phyloP scores from a whole-genome alignment of 2,329 filamentous ascomycete species.

The Xylariaceae sp. region DNA sequence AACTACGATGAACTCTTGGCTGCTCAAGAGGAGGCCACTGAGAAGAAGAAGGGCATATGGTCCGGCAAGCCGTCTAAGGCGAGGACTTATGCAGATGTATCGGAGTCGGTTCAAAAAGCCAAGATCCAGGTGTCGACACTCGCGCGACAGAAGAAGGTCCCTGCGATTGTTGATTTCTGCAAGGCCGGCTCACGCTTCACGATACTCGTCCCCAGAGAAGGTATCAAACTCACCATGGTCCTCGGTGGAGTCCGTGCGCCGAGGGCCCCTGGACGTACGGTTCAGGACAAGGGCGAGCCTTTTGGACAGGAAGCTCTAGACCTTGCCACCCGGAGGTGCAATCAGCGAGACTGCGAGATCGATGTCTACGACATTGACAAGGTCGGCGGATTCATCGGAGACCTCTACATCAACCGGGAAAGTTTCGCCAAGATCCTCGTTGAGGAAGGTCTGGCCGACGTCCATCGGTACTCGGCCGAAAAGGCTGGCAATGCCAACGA shows the following conservation, averaged over 20 bases:
- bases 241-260: constrained; percentile 89
- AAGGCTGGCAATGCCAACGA: constrained; percentile 86
- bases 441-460: constrained; percentile 86
- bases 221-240: constrained; percentile 90
- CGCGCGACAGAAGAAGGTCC: constrained; percentile 84
- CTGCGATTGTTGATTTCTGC: constrained; percentile 92
- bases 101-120: constrained; percentile 87
- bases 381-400: constrained; percentile 93
- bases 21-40: constrained; percentile 75
- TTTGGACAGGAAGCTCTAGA: constrained; percentile 94
- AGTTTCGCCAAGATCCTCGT: constrained; percentile 91
- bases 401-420: constrained; percentile 87
- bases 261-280: constrained; percentile 63
- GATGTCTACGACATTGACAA: constrained; percentile 95
- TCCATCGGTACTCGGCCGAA: constrained; percentile 92
- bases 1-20: constrained; percentile 87
- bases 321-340: constrained; percentile 77
- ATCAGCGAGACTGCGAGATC: constrained; percentile 93
- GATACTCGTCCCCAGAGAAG: constrained; percentile 82
- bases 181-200: constrained; percentile 96
- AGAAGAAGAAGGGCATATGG: constrained; percentile 92
- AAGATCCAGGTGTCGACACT: constrained; percentile 87
- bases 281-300: constrained; percentile 77
- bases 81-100: constrained; percentile 81
- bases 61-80: constrained; percentile 77